Evolutionary conservation across 1,284 basidiomycete species (phyloP), one percentile per base, ranked within the genome.

Genomic region (Ustilago bromivora): DNA sequence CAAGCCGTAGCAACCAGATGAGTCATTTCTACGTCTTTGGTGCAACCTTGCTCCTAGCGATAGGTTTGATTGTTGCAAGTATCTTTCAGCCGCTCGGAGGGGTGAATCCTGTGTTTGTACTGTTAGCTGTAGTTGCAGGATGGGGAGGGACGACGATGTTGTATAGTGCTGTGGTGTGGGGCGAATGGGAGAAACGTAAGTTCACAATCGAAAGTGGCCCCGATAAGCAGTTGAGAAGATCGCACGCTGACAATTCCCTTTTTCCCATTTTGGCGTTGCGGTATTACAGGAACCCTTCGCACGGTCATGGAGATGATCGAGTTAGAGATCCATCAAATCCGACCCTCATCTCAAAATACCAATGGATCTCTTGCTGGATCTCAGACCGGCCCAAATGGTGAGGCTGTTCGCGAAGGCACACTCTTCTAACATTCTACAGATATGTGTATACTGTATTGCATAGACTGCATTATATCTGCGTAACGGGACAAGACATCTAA

Each of bases 151-250:
- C 83, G 2, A 85, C 84, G 5, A 75, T 82, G 59, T 66, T 85
- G 17, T 85, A 85, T 73, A 79, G 73, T 53, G 81, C 74, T 5
- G 57, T 85, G 11, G 67, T 85, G 0, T 84, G 83, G 81, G 79
- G 79, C 15, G 83, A 85, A 40, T 85, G 84, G 84, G 80, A 84
- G 40, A 83, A 84, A 58, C 77, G 84, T 80, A 61, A 62, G 80
- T 81, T 7, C n/a, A 11, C 8, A 34, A 7, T 10, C 5, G 1
- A 19, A 6, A n/a, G 7, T 7, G 11, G 0, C 13, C 13, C 19
- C 10, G 1, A 19, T 5, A 8, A 8, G 19, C 43, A 8, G 7
- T 8, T 12, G 3, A 28, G 3, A n/a, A 4, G 34, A 38, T 23
- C n/a, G 12, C 1, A 19, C n/a, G 52, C 56, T 58, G 43, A 59